phyloP scores from a whole-genome alignment of 2,329 filamentous ascomycete genomes.

The Geosmithia flava region DNA sequence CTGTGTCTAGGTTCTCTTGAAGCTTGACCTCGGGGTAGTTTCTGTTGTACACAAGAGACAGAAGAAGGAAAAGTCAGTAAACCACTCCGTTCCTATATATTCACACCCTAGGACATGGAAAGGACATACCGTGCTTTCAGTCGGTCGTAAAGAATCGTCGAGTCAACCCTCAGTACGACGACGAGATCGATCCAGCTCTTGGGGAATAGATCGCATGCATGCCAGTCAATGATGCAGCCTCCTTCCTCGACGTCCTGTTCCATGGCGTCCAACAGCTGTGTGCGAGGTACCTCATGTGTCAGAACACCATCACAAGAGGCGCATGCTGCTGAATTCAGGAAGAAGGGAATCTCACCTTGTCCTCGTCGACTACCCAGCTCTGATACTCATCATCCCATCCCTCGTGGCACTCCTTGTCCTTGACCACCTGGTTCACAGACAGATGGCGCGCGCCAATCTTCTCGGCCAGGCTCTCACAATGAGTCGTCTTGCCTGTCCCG shows the following conservation, averaged over 20 bases:
- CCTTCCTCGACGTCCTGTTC: conserved; percentile 69
- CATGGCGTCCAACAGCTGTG: conserved; percentile 71
- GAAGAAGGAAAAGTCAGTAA: neutral
- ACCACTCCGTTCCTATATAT: neutral
- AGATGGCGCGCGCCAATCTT: conserved; percentile 70
- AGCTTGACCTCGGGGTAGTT: conserved; percentile 80
- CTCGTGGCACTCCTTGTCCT: conserved; percentile 77
- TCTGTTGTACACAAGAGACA: conserved; percentile 21
- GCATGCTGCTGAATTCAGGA: neutral
- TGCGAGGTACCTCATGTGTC: conserved; percentile 3
- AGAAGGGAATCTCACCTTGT: conserved; percentile 52
- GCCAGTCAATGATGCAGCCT: conserved; percentile 92
- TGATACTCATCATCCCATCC: conserved; percentile 76
- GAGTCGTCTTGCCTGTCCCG: conserved; percentile 89
- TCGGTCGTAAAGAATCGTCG: conserved; percentile 72
- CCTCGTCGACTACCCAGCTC: conserved; percentile 91
- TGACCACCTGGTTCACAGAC: conserved; percentile 82
- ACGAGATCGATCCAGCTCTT: conserved; percentile 91
- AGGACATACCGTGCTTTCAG: conserved; percentile 54
- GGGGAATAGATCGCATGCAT: conserved; percentile 92
- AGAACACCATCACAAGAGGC: neutral
- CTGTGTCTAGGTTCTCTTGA: conserved; percentile 90
- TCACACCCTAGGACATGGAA: neutral
- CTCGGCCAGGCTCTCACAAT: conserved; percentile 70
- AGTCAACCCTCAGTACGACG: conserved; percentile 76